Evolutionary conservation across 1,284 basidiomycete species (phyloP).

Genomic region (Tetrapyrgos nigripes): DNA sequence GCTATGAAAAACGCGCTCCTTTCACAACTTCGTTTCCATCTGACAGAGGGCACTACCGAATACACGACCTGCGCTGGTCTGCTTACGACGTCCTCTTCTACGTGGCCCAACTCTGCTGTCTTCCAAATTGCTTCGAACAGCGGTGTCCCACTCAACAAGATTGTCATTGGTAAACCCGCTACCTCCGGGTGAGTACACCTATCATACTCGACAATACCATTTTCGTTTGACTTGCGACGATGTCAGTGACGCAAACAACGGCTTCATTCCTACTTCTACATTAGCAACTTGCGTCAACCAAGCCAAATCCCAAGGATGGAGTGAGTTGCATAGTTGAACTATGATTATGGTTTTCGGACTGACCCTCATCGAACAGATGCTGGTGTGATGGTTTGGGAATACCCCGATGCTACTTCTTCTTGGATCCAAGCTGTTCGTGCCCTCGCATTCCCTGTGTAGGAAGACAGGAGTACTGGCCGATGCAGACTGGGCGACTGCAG

Average conservation of each 20-base stretch:
- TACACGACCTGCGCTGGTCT: constrained; percentile 65
- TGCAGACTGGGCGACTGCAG: too few species aligned
- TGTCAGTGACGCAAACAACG: constrained; percentile 32
- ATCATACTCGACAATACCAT: not conserved
- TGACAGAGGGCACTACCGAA: constrained; percentile 59
- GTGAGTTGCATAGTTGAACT: constrained; percentile 29
- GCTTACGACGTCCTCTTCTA: constrained; percentile 55
- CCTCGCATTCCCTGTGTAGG: not conserved
- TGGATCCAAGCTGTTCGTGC: constrained; percentile 4
- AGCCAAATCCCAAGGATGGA: constrained; percentile 53
- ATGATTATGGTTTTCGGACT: not conserved
- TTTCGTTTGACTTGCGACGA: not conserved
- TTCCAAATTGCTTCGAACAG: constrained; percentile 54
- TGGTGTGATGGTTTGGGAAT: constrained; percentile 59
- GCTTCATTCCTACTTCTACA: constrained; percentile 49
- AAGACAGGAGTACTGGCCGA: too few species aligned
- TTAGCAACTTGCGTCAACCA: constrained; percentile 49
- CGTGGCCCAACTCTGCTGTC: constrained; percentile 53
- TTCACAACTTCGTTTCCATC: constrained; percentile 14
- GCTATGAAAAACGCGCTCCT: not conserved
- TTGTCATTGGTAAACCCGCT: constrained; percentile 62
- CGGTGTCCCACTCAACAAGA: constrained; percentile 47
- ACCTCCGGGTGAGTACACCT: constrained; percentile 21
- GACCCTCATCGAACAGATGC: constrained; percentile 37
- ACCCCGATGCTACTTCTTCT: constrained; percentile 33